phyloP scores from a whole-genome alignment of 2,329 filamentous ascomycete species.

The Dactylellina drechsleri region DNA sequence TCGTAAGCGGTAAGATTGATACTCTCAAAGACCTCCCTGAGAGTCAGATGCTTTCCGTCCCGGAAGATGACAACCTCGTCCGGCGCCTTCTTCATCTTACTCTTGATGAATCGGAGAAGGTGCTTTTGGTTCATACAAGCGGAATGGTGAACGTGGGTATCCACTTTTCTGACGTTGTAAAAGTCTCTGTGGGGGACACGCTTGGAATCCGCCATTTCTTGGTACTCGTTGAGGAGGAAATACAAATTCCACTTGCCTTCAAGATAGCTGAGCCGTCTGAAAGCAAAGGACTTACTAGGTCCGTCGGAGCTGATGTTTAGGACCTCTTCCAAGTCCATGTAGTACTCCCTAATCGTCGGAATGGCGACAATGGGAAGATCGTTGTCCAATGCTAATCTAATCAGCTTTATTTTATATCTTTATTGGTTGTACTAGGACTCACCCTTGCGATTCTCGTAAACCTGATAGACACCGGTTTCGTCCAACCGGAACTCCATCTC shows the following conservation, averaged over 20 bases:
- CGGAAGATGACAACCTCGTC: slow-evolving; percentile 92
- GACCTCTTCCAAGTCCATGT: slow-evolving; percentile 90
- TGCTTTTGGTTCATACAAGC: slow-evolving; percentile 99
- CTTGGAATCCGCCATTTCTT: slow-evolving; percentile 97
- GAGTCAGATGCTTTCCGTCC: slow-evolving; percentile 89
- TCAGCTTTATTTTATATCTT: slow-evolving; percentile 21
- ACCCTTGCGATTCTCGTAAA: slow-evolving; percentile 77
- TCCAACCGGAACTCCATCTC: slow-evolving; percentile 83
- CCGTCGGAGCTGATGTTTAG: slow-evolving; percentile 92
- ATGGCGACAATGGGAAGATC: slow-evolving; percentile 79
- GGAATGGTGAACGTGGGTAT: slow-evolving; percentile 98
- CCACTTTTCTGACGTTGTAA: slow-evolving; percentile 98
- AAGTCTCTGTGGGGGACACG: slow-evolving; percentile 97
- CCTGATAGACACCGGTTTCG: slow-evolving; percentile 86
- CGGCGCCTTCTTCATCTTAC: slow-evolving; percentile 98
- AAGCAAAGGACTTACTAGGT: slow-evolving; percentile 96
- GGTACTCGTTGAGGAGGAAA: slow-evolving; percentile 91
- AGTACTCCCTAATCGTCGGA: slow-evolving; percentile 94
- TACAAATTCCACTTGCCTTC: slow-evolving; percentile 98
- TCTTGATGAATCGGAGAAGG: slow-evolving; percentile 97
- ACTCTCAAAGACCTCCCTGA: slow-evolving; percentile 94
- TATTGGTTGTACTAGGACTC: slow-evolving; percentile 58
- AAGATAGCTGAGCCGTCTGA: slow-evolving; percentile 90
- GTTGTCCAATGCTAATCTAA: slow-evolving; percentile 62
- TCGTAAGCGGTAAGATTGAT: slow-evolving; percentile 98